phyloP scores from a whole-genome alignment of 306 rosid genomes.

The Leucaena leucocephala region DNA sequence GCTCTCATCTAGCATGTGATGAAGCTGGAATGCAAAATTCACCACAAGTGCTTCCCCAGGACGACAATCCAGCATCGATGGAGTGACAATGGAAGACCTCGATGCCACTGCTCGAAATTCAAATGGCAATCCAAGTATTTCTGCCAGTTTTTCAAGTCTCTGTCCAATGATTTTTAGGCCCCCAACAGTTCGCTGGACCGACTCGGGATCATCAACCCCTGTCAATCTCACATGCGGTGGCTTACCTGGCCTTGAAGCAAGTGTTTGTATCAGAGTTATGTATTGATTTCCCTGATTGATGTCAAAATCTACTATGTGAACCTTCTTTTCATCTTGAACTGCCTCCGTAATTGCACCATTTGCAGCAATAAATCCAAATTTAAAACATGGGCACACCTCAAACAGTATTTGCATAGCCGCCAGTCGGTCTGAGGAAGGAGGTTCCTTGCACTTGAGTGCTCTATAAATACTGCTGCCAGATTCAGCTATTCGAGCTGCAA shows the following conservation, averaged over 20 bases:
- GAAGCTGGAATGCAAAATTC: slow-evolving; percentile 93
- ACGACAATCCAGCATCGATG: slow-evolving; percentile 70
- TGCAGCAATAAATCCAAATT: slow-evolving; percentile 89
- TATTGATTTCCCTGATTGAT: slow-evolving; percentile 93
- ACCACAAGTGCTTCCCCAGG: slow-evolving; percentile 87
- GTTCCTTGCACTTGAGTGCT: slow-evolving; percentile 91
- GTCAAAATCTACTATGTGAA: slow-evolving; percentile 87
- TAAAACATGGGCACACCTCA: slow-evolving; percentile 96
- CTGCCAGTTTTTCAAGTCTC: slow-evolving; percentile 85
- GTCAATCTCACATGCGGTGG: slow-evolving; percentile 75
- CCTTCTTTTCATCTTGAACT: slow-evolving; percentile 63
- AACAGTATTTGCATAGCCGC: slow-evolving; percentile 98
- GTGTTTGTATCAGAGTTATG: slow-evolving; percentile 72
- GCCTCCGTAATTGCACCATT: slow-evolving; percentile 85
- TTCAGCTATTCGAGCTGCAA: slow-evolving; percentile 80
- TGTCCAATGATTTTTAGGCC: slow-evolving; percentile 87
- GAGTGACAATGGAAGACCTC: slow-evolving; percentile 60
- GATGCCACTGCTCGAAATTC: slow-evolving; percentile 84
- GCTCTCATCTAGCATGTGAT: slow-evolving; percentile 98
- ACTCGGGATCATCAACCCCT: slow-evolving; percentile 92
- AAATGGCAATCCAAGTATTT: slow-evolving; percentile 63
- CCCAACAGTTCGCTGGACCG: slow-evolving; percentile 84
- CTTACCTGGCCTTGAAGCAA: slow-evolving; percentile 62
- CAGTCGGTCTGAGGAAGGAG: slow-evolving; percentile 87
- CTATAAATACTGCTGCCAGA: slow-evolving; percentile 79